Percentiles rank a stretch among this genome's conserved stretches.
phyloP scores from a whole-genome alignment of 2,329 filamentous ascomycete species.

The Verticillium albo-atrum region DNA sequence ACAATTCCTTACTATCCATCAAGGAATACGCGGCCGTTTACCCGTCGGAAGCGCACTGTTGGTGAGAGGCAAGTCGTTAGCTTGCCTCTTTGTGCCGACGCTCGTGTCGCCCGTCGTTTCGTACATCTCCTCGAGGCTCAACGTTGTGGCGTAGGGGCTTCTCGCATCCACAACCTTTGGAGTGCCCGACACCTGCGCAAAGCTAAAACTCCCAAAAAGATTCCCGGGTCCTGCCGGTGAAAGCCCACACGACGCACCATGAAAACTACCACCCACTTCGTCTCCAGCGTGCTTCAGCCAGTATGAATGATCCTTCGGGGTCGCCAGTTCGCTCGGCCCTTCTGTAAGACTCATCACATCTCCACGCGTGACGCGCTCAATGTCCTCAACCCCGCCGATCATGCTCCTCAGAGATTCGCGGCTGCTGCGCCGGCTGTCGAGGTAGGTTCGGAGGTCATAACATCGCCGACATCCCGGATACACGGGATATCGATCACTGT shows the following conservation, averaged over 20 bases:
- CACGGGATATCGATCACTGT: slow-evolving; percentile 32
- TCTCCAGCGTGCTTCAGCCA: slow-evolving; percentile 25
- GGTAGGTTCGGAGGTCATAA: slow-evolving; percentile 34
- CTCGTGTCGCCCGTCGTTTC: slow-evolving; percentile 9
- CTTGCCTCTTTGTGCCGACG: neutral
- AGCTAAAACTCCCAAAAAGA: slow-evolving; percentile 12
- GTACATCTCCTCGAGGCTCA: slow-evolving; percentile 30
- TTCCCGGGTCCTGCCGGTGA: slow-evolving; percentile 19
- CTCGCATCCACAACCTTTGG: slow-evolving; percentile 26
- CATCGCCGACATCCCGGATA: slow-evolving; percentile 36
- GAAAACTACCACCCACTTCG: slow-evolving; percentile 30
- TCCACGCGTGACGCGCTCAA: slow-evolving; percentile 25
- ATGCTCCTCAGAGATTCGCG: slow-evolving; percentile 36
- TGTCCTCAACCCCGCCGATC: slow-evolving; percentile 28
- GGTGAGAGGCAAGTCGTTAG: slow-evolving; percentile 6
- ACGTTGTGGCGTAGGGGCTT: slow-evolving; percentile 32
- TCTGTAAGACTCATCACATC: slow-evolving; percentile 26
- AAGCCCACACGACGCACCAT: slow-evolving; percentile 12
- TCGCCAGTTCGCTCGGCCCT: slow-evolving; percentile 35
- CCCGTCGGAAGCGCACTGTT: slow-evolving; percentile 13
- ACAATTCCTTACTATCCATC: neutral
- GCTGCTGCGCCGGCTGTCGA: slow-evolving; percentile 36
- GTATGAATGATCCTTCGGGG: slow-evolving; percentile 29
- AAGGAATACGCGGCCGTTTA: slow-evolving; percentile 20
- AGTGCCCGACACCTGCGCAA: slow-evolving; percentile 21